These are phyloP conservation scores for Gynostemma pentaphyllum DNA, from an alignment of 306 rosid genomes.

Conservation along the genomic window DNA sequence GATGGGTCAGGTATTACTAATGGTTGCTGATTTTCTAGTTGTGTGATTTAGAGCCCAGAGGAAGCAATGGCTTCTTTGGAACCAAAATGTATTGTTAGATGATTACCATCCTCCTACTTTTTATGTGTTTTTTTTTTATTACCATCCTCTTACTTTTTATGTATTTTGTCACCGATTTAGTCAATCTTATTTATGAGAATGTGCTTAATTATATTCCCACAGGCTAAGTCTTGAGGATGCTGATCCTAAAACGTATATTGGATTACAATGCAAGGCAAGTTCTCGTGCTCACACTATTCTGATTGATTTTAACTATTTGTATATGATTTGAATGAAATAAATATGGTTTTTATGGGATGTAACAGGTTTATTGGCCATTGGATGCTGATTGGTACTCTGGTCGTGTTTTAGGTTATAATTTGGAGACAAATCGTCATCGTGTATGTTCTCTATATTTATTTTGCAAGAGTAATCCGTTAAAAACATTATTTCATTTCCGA, in stretches of 20 bases:
- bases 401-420: conserved; percentile 39
- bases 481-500: neutral
- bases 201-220: conserved; percentile 19
- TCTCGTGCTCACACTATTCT: neutral
- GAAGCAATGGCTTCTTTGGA: neutral
- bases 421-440: conserved; percentile 51
- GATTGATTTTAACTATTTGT: neutral
- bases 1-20: conserved; percentile 84
- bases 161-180: neutral
- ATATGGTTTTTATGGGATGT: conserved; percentile 9
- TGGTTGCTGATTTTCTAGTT: conserved; percentile 4
- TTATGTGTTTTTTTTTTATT: neutral
- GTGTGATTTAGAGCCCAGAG: neutral
- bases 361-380: conserved; percentile 96
- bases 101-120: neutral
- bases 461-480: neutral
- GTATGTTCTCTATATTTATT: conserved; percentile 32
- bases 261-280: conserved; percentile 90
- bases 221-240: conserved; percentile 66
- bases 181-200: neutral
- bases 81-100: neutral
- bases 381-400: conserved; percentile 68
- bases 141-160: neutral
- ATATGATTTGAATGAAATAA: neutral
- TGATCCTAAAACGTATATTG: conserved; percentile 60